A percentile compares a stretch with the other conserved stretches of the same genome.
Evolutionary conservation across 495 filamentous ascomycete species (phyloP).

Genomic region (Penicillium angulare): DNA sequence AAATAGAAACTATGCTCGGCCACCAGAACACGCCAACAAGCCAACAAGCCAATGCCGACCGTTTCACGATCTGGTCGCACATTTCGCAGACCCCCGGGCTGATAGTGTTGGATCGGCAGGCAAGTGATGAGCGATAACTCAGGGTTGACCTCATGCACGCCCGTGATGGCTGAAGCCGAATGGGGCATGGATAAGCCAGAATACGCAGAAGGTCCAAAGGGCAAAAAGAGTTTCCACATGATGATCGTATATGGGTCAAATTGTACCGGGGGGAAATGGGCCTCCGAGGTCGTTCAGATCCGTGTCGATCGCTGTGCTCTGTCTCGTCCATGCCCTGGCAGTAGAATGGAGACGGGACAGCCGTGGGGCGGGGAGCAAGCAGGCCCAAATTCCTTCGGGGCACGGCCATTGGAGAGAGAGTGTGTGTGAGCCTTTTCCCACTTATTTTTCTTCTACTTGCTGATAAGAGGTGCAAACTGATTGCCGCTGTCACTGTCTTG

Average conservation of each 20-base stretch:
- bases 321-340: conserved; percentile 9
- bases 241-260: conserved; percentile 12
- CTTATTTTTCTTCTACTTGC: neutral
- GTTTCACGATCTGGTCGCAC: conserved; percentile 24
- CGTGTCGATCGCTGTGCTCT: conserved; percentile 9
- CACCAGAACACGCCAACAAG: neutral
- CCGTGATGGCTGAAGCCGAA: neutral
- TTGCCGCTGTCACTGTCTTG: conserved; percentile 28
- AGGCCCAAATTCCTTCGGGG: conserved; percentile 4
- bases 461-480: conserved; percentile 28
- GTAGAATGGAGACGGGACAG: conserved; percentile 21
- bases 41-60: conserved; percentile 19
- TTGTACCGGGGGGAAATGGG: conserved; percentile 7
- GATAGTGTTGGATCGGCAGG: conserved; percentile 19
- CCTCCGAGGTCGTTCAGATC: conserved; percentile 10
- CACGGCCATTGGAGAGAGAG: neutral
- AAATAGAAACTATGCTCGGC: too few species aligned
- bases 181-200: conserved; percentile 18
- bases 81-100: conserved; percentile 23
- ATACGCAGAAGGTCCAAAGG: neutral
- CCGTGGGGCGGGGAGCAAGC: conserved; percentile 10
- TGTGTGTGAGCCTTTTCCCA: neutral
- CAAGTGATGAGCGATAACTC: conserved; percentile 18
- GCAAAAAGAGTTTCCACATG: conserved; percentile 13
- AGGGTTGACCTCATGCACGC: conserved; percentile 1